Evolutionary conservation across 83 land plant species (phyloP).

Genomic region (Isoetes engelmannii): DNA sequence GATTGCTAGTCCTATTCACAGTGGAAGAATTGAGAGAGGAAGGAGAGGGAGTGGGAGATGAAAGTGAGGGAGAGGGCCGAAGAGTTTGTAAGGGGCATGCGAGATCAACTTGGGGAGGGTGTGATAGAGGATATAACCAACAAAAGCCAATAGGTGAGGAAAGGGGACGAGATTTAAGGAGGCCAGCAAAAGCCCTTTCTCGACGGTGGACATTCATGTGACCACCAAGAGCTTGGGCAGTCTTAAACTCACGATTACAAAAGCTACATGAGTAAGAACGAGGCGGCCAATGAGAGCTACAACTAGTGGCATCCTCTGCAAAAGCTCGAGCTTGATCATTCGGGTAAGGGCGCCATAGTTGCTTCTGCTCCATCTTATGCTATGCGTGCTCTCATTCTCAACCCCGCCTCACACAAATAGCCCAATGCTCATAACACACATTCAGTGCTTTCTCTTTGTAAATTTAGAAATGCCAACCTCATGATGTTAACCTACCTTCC

Average conservation of each 20-base stretch:
- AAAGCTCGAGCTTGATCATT: background rate
- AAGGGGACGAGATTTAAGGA: background rate
- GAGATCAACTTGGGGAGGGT: background rate
- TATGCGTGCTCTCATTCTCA: too few relatives aligned
- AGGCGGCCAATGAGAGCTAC: constrained; percentile 58
- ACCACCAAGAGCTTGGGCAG: constrained; percentile 73
- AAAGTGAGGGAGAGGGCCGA: constrained; percentile 6
- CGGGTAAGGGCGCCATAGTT: too few relatives aligned
- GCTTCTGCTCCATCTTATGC: too few relatives aligned
- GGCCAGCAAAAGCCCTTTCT: constrained; percentile 33
- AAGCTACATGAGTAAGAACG: constrained; percentile 67
- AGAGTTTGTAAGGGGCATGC: background rate
- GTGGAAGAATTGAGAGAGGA: constrained; percentile 3
- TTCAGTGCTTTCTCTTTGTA: too few relatives aligned
- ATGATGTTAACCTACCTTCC: too few relatives aligned
- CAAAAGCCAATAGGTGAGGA: constrained; percentile 5
- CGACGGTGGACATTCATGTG: constrained; percentile 74
- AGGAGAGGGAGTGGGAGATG: constrained; percentile 16
- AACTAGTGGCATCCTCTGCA: constrained; percentile 4
- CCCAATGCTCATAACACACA: too few relatives aligned
- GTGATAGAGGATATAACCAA: constrained; percentile 12
- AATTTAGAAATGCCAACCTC: too few relatives aligned
- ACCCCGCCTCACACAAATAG: too few relatives aligned
- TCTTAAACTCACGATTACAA: constrained; percentile 54
- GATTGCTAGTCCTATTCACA: too few relatives aligned